These are phyloP conservation scores for Tuber indicum DNA, from an alignment of 495 filamentous ascomycete genomes.

Conservation along the genomic window DNA sequence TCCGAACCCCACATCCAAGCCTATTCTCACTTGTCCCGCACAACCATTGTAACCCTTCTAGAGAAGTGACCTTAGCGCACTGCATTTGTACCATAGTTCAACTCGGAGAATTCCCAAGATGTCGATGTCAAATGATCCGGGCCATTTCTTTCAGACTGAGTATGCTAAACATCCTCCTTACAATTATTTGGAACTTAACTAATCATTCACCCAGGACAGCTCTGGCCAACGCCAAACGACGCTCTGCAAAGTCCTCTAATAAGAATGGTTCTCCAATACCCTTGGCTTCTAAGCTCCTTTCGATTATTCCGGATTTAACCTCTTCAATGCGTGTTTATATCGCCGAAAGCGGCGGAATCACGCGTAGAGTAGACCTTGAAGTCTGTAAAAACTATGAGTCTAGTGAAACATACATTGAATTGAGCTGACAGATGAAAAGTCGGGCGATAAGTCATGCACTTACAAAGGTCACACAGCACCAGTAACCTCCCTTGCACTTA, in stretches of 20 bases:
- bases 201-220: constrained; percentile 51
- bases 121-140: constrained; percentile 59
- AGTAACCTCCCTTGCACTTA: constrained; percentile 67
- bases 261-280: constrained; percentile 72
- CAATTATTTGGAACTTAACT: constrained; percentile 1
- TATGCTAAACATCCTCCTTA: constrained; percentile 45
- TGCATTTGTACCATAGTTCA: neutral
- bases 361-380: constrained; percentile 64
- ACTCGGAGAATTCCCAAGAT: constrained; percentile 44
- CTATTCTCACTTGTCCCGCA: neutral
- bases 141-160: constrained; percentile 88
- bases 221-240: constrained; percentile 63
- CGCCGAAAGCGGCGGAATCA: constrained; percentile 73
- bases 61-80: neutral
- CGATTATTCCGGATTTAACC: constrained; percentile 61
- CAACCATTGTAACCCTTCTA: neutral
- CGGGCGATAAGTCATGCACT: constrained; percentile 47
- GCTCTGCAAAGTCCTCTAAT: constrained; percentile 74
- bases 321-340: constrained; percentile 60
- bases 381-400: constrained; percentile 53
- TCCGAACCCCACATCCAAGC: neutral
- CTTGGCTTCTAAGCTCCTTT: constrained; percentile 79
- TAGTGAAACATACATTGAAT: constrained; percentile 14
- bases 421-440: neutral
- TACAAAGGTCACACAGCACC: constrained; percentile 64